A percentile compares a stretch with the other conserved stretches of the same genome.
phyloP scores from a whole-genome alignment of 805 yeast species.

The Candida germanica region DNA sequence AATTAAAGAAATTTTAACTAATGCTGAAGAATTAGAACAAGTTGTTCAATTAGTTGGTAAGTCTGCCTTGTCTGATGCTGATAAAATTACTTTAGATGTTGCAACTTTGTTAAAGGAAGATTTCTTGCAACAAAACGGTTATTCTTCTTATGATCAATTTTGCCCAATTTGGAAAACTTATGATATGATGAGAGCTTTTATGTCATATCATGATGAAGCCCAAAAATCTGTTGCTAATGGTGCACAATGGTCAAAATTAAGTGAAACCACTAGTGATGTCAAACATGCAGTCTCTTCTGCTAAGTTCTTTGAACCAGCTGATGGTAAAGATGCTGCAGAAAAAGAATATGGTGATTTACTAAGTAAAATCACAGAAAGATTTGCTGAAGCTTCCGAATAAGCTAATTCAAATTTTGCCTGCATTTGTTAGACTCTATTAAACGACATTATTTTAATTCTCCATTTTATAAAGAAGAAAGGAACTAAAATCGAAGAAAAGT shows the following conservation, averaged over 20 bases:
- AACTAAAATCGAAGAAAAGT: too few relatives aligned
- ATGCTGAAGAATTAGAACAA: slow-evolving; percentile 98
- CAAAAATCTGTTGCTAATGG: slow-evolving; percentile 95
- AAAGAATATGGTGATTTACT: slow-evolving; percentile 76
- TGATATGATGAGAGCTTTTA: slow-evolving; percentile 95
- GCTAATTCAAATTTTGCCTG: too few relatives aligned
- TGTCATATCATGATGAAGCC: slow-evolving; percentile 92
- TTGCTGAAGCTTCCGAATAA: slow-evolving; percentile 92
- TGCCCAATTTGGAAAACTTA: slow-evolving; percentile 99
- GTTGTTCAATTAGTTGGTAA: slow-evolving; percentile 99
- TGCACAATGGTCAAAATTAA: slow-evolving; percentile 88
- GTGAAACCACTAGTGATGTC: slow-evolving; percentile 86
- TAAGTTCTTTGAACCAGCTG: slow-evolving; percentile 93
- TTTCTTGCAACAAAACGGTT: slow-evolving; percentile 98
- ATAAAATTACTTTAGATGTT: slow-evolving; percentile 94
- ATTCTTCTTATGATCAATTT: slow-evolving; percentile 96
- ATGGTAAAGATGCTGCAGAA: slow-evolving; percentile 77
- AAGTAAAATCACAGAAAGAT: slow-evolving; percentile 77
- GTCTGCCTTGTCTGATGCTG: slow-evolving; percentile 94
- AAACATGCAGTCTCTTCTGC: slow-evolving; percentile 92
- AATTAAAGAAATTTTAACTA: slow-evolving; percentile 90
- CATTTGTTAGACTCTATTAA: background rate
- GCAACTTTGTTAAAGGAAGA: slow-evolving; percentile 91
- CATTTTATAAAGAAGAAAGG: too few relatives aligned
- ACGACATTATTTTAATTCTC: slow-evolving; percentile 5